Percentiles rank a stretch among this genome's conserved stretches.
These are phyloP conservation scores for Suillus brevipes DNA, from an alignment of 768 basidiomycete genomes.

Conservation along the genomic window DNA sequence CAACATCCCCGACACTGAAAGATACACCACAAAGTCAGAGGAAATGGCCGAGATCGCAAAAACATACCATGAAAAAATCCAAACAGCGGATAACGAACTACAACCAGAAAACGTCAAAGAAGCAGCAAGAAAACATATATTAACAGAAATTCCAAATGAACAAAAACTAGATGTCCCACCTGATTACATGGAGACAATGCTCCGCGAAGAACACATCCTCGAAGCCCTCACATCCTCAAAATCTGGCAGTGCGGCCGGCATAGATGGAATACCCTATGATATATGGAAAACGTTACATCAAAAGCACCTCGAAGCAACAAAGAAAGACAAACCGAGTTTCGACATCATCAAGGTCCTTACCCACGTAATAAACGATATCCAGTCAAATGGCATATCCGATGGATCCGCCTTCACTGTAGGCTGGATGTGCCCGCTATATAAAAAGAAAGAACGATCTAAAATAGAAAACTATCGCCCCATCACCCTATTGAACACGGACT, in stretches of 20 bases:
- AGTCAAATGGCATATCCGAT: constrained; percentile 19
- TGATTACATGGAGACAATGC: rapidly evolving
- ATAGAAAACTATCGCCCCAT: no score
- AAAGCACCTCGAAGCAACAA: no score
- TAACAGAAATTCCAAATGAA: background rate
- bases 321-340: no score
- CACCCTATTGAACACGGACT: no score
- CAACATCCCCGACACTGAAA: rapidly evolving
- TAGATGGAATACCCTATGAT: constrained; percentile 32
- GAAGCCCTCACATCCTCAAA: constrained; percentile 15
- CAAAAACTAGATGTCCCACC: background rate
- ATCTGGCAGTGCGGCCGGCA: constrained; percentile 22
- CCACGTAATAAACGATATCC: constrained; percentile 25
- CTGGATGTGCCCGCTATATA: no score
- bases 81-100: rapidly evolving
- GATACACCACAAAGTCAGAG: background rate
- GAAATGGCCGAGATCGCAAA: background rate
- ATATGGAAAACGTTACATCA: constrained; percentile 22
- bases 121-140: background rate
- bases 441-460: no score
- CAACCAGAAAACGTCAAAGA: no score
- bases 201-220: constrained; percentile 17
- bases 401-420: no score
- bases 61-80: background rate
- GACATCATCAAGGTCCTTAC: background rate